Conservation (phyloP, 2,329 filamentous ascomycete species). For the Leptographium wingfieldii region DNA sequence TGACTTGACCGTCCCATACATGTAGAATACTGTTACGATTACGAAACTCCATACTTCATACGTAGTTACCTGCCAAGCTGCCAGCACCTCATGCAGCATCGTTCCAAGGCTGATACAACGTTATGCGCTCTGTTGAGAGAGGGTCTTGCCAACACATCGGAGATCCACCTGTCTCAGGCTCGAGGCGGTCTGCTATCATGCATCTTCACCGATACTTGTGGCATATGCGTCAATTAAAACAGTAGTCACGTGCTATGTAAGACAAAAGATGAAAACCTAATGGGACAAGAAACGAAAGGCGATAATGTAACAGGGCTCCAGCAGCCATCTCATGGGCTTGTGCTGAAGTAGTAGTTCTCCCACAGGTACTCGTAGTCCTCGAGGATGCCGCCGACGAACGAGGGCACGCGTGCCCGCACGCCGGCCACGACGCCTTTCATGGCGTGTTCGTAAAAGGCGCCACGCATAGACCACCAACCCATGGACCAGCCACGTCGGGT, state of each 20-base stretch:
- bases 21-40: too few relatives aligned
- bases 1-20: too few relatives aligned
- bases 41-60: too few relatives aligned
- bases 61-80: too few relatives aligned
- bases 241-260: not conserved
- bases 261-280: not conserved
- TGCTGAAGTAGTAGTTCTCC: conserved; percentile 93
- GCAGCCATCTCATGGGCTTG: conserved; percentile 23
- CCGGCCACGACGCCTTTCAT: conserved; percentile 63
- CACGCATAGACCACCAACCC: conserved; percentile 92
- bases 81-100: too few relatives aligned
- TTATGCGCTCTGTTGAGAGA: too few relatives aligned
- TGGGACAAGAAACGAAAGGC: not conserved
- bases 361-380: conserved; percentile 97
- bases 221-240: not conserved
- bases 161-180: too few relatives aligned
- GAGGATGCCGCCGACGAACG: conserved; percentile 71
- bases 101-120: too few relatives aligned
- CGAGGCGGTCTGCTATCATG: too few relatives aligned
- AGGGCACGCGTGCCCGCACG: conserved; percentile 64
- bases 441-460: conserved; percentile 91
- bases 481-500: conserved; percentile 78
- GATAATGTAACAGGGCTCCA: not conserved
- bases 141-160: too few relatives aligned
- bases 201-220: too few relatives aligned